These are phyloP conservation scores for Cymbopogon flexuosus DNA, from an alignment of 202 grass and related monocot genomes.

Conservation along the genomic window DNA sequence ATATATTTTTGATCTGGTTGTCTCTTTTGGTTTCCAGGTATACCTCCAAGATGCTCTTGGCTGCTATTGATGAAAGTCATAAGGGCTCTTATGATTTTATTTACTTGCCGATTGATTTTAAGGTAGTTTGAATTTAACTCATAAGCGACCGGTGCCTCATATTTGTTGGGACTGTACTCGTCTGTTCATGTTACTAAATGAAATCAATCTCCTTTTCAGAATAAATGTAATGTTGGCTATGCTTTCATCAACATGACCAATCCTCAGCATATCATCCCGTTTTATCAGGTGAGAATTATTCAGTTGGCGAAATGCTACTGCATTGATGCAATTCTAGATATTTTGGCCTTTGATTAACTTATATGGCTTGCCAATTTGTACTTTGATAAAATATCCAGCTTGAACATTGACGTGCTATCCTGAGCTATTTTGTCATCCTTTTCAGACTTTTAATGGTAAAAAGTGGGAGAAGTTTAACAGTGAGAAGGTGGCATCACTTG, in stretches of 20 bases:
- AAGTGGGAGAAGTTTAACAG: slow-evolving; percentile 99
- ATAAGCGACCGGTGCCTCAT: slow-evolving; percentile 13
- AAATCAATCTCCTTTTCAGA: slow-evolving; percentile 47
- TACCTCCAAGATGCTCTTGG: slow-evolving; percentile 94
- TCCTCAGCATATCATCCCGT: slow-evolving; percentile 76
- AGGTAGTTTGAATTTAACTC: slow-evolving; percentile 49
- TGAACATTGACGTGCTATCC: slow-evolving; percentile 18
- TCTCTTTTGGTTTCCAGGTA: slow-evolving; percentile 51
- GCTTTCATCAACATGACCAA: slow-evolving; percentile 97
- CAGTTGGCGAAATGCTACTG: background rate
- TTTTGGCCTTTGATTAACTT: slow-evolving; percentile 3
- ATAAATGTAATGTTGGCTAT: slow-evolving; percentile 95
- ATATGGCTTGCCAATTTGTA: slow-evolving; percentile 11
- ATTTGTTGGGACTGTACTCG: background rate
- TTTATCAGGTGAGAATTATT: slow-evolving; percentile 69
- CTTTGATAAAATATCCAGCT: slow-evolving; percentile 8
- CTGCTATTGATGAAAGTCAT: slow-evolving; percentile 90
- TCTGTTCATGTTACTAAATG: slow-evolving; percentile 15
- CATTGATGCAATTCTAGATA: slow-evolving; percentile 2
- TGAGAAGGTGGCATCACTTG: slow-evolving; percentile 95
- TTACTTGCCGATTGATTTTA: slow-evolving; percentile 96
- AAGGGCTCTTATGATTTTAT: slow-evolving; percentile 93
- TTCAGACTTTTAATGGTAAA: slow-evolving; percentile 88
- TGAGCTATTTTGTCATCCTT: slow-evolving; percentile 14
- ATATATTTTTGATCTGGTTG: background rate